A percentile compares a stretch with the other conserved stretches of the same genome.
phyloP scores from a whole-genome alignment of 768 basidiomycete species.

The Hericium rajendrae region DNA sequence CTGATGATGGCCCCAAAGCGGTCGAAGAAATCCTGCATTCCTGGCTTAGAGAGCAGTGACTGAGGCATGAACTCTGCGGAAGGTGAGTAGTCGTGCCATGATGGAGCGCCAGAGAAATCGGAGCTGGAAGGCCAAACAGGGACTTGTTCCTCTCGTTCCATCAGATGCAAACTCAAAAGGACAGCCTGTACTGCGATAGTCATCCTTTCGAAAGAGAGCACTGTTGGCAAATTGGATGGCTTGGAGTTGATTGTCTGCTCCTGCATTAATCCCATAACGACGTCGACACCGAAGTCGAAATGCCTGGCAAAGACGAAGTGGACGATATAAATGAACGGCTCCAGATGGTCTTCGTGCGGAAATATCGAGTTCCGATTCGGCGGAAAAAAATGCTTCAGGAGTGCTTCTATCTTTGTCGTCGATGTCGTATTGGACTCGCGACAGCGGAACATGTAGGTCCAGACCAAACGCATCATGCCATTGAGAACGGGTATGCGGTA shows the following conservation, averaged over 20 bases:
- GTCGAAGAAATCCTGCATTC: conserved; percentile 65
- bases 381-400: conserved; percentile 77
- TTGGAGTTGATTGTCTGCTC: conserved; percentile 41
- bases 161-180: conserved; percentile 55
- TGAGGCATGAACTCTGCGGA: conserved; percentile 56
- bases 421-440: conserved; percentile 75
- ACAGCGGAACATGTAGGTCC: conserved; percentile 95
- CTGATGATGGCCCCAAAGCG: conserved; percentile 49
- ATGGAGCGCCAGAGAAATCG: conserved; percentile 51
- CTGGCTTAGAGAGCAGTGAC: conserved; percentile 47
- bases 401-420: conserved; percentile 65
- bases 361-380: conserved; percentile 47
- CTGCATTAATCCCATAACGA: conserved; percentile 74
- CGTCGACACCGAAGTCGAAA: conserved; percentile 75
- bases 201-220: conserved; percentile 62
- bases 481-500: conserved; percentile 67
- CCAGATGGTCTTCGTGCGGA: conserved; percentile 66
- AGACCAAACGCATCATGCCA: conserved; percentile 72
- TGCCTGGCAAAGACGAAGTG: conserved; percentile 81
- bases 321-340: conserved; percentile 66
- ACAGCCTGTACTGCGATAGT: conserved; percentile 70
- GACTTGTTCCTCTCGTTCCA: conserved; percentile 60
- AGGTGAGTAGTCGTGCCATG: conserved; percentile 58
- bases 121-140: conserved; percentile 74
- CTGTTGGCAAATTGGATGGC: conserved; percentile 31